Evolutionary conservation across 139 green algal species (phyloP).

Genomic region (Chlorella sp.): DNA sequence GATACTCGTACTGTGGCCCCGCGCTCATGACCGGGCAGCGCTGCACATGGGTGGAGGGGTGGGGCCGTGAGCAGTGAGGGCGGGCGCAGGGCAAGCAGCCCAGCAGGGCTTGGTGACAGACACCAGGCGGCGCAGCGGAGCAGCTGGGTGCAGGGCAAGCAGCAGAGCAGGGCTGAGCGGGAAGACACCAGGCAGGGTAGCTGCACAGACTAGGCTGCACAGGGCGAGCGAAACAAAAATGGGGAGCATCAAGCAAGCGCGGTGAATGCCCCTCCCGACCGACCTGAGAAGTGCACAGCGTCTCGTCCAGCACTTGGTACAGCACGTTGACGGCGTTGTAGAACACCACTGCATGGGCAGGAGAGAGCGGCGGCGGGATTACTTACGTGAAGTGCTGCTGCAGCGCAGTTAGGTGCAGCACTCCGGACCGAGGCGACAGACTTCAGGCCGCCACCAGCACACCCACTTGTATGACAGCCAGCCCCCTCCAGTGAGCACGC

Average conservation of each 20-base stretch:
- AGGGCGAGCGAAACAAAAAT: no score
- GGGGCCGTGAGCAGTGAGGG: not conserved
- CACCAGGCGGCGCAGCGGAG: not conserved
- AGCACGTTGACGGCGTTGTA: constrained; percentile 98
- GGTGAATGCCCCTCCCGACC: not conserved
- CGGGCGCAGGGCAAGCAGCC: not conserved
- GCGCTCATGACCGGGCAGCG: constrained; percentile 96
- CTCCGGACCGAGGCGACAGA: no score
- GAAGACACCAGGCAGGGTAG: no score
- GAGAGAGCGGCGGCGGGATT: no score
- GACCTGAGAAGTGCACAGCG: constrained; percentile 84
- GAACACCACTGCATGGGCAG: constrained; percentile 66
- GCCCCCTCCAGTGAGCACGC: no score
- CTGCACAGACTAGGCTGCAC: no score
- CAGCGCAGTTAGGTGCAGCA: no score
- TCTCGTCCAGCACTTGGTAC: constrained; percentile 90
- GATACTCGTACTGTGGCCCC: constrained; percentile 97
- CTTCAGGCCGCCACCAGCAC: no score
- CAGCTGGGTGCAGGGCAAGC: not conserved
- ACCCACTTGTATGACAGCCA: no score
- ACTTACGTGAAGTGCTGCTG: no score
- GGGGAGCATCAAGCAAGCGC: no score
- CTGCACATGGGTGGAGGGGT: not conserved
- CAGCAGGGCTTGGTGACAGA: not conserved
- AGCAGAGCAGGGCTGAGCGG: not conserved